Base-by-base conservation (phyloP, 352 stramenopile genomes). In the Globisporangium rhizosaccharum region DNA sequence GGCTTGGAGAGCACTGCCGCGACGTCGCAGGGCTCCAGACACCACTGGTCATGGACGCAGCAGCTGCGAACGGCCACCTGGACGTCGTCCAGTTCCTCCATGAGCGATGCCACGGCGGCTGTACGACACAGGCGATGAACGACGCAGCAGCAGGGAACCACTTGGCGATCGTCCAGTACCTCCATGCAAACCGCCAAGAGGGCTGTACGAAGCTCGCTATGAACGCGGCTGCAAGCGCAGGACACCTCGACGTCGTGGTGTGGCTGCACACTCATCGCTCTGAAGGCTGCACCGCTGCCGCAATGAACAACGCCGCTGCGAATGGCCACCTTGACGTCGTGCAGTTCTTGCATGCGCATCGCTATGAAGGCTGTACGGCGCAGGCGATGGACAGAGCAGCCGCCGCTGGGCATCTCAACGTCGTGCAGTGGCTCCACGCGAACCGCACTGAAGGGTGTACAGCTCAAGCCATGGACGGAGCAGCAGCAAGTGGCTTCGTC, bases 71-170 rank as follows among this genome's bases (percentile, higher is more conserved):
- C 45, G 60, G 60, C 3, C 61, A 65, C 37, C 42, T 58, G 3
- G 50, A 36, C 17, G 18, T 58, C 15, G 57, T 63, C 12, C 39
- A 44, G 26, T 58, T 58, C 26, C n/a, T 63, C 3, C 49, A 58
- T 18, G 30, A 44, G 2, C 42, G 30, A 5, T 44, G 50, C 11
- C 17, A 3, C 5, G 62, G 46, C 9, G 53, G 49, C 3, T 53
- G 54, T 37, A 55, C 63, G 7, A 52, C 15, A 7, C 57, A 55
- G 17, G 63, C 63, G 25, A 65, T 69, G 63, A 42, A 68, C 42
- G 67, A 65, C 48, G 73, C 75, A 10, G 73, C 75, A 1, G 61
- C 68, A 52, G 59, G 71, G 23, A 66, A 67, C 3, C 68, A 81
- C 48, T 41, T 82, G 12, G 63, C 72, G 23, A 69, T 71, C 2